Percentiles rank a stretch among this genome's conserved stretches.
These are phyloP conservation scores for Fonsecaea erecta DNA, from an alignment of 2,329 filamentous ascomycete genomes.

Conservation along the genomic window DNA sequence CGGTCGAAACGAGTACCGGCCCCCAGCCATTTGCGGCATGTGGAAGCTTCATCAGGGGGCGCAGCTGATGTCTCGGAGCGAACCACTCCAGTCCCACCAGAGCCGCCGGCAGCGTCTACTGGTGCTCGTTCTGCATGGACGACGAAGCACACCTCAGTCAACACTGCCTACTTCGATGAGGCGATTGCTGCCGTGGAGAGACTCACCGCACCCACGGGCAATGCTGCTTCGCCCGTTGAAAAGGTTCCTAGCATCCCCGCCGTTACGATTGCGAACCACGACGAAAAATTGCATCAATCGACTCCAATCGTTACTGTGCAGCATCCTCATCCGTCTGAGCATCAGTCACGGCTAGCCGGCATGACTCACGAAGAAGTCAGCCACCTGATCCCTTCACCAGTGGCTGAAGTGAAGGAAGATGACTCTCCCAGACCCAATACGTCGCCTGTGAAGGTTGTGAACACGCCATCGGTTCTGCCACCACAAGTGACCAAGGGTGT, in stretches of 20 bases:
- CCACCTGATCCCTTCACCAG: conserved; percentile 33
- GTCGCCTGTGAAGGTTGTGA: not conserved
- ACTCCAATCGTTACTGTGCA: not conserved
- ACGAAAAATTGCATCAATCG: conserved; percentile 2
- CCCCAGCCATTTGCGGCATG: conserved; percentile 16
- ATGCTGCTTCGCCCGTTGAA: not conserved
- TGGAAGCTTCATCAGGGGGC: conserved; percentile 9
- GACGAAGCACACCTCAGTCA: conserved; percentile 33
- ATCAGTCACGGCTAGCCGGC: conserved; percentile 8
- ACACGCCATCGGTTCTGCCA: conserved; percentile 10
- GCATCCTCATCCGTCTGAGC: not conserved
- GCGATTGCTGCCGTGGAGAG: conserved; percentile 37
- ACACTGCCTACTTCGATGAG: conserved; percentile 36
- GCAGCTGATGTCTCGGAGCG: conserved; percentile 5
- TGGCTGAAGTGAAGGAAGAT: conserved; percentile 32
- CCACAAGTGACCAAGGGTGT: conserved; percentile 3
- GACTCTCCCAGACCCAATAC: conserved; percentile 23
- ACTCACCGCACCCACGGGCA: conserved; percentile 25
- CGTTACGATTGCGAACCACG: conserved; percentile 13
- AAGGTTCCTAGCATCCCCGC: conserved; percentile 14
- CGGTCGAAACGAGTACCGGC: conserved; percentile 25
- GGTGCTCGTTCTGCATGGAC: conserved; percentile 19
- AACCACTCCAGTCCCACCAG: not conserved
- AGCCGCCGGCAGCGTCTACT: conserved; percentile 4
- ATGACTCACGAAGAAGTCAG: conserved; percentile 26